Evolutionary conservation across 768 basidiomycete species (phyloP).

Genomic region (Xerocomellus intermedius): DNA sequence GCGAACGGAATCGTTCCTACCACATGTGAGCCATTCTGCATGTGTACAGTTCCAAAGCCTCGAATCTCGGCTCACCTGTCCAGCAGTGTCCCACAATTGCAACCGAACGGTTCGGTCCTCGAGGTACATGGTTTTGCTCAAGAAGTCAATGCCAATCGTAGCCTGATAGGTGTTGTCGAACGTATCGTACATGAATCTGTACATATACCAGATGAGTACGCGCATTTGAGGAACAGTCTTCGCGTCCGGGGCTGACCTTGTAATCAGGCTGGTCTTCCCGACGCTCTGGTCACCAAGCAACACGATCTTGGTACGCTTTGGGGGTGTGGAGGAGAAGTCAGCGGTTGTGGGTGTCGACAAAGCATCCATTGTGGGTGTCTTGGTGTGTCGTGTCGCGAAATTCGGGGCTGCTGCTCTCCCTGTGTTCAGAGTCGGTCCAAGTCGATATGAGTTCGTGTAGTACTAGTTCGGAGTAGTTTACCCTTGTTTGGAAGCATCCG

Average conservation of each 20-base stretch:
- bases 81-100: constrained; percentile 99
- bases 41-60: constrained; percentile 2
- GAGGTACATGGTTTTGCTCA: constrained; percentile 99
- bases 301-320: constrained; percentile 95
- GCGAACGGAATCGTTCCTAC: constrained; percentile 93
- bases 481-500: constrained; percentile 26
- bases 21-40: background rate
- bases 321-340: constrained; percentile 84
- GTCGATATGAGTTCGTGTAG: constrained; percentile 7
- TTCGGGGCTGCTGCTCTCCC: background rate
- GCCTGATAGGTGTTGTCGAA: constrained; percentile 99
- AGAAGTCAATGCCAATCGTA: constrained; percentile 97
- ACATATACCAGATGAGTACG: background rate
- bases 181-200: constrained; percentile 97
- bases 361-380: constrained; percentile 42
- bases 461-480: constrained; percentile 15
- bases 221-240: background rate
- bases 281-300: constrained; percentile 96
- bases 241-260: constrained; percentile 57
- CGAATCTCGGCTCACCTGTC: constrained; percentile 56
- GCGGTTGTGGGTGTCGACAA: constrained; percentile 68
- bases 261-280: constrained; percentile 98
- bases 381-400: background rate
- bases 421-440: constrained; percentile 9
- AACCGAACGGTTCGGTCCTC: constrained; percentile 97